Base-by-base conservation (phyloP, 164 flowering plant genomes). In the Aristolochia contorta region DNA sequence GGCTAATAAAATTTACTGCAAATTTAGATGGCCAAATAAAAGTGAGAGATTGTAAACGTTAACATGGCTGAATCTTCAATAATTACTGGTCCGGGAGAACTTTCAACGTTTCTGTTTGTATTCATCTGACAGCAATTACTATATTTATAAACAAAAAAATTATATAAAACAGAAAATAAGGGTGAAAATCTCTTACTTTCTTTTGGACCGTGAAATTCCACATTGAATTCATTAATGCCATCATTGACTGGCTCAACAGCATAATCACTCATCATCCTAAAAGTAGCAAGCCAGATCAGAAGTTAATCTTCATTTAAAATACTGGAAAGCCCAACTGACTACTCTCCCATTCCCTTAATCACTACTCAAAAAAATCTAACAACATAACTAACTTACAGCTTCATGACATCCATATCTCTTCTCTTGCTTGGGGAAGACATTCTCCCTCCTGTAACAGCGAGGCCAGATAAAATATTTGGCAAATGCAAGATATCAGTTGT, bases 241-340 rank as follows among this genome's bases (percentile, higher is more conserved):
- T 91, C 97, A 75, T 86, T 85, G 69, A 89, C 81, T 2, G 86
- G 71, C 80, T 91, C 96, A 77, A 91, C 97, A 14, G 52, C 53
- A 68, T 84, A 89, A 67, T 91, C 96, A 73, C 96, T 89, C 97
- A 91, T 91, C 97, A 91, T 91, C 86, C 97, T 91, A 45, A 13
- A 53, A 22, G 13, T 6, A 22, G 14, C 22, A n/a, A 18, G 18
- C 20, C 20, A 50, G 23, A 10, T 0, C 3, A 18, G 22, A 18
- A 0, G 6, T 50, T 9, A 50, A n/a, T 50, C 7, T 10, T 8
- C 54, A 50, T 50, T 8, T 7, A 12, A 16, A 18, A 50, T n/a
- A 0, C 10, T 50, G 54, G 22, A 53, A 53, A 12, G 14, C 56
- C 30, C 56, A 52, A 20, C 24, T 20, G 18, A 48, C 52, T 10